phyloP scores from a whole-genome alignment of 148 eudicot genomes.

The Drosera capensis region DNA sequence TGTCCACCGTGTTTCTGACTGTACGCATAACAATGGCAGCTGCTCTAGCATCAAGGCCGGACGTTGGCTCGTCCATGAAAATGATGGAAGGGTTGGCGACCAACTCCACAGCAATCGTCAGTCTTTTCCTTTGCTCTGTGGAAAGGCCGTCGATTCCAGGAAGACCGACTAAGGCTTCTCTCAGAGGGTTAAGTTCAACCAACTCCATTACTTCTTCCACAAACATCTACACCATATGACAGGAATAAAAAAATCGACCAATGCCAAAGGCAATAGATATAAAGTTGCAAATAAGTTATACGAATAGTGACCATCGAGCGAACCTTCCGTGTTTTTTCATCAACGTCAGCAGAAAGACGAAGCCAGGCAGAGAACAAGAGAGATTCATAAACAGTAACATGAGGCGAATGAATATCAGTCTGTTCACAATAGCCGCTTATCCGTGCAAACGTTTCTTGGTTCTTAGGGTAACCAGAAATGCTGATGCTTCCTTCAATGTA shows the following conservation, averaged over 20 bases:
- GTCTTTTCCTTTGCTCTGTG: conserved; percentile 69
- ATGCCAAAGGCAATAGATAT: background rate
- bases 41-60: conserved; percentile 91
- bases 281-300: background rate
- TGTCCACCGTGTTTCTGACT: conserved; percentile 69
- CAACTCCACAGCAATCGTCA: conserved; percentile 67
- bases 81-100: conserved; percentile 82
- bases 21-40: conserved; percentile 90
- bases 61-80: conserved; percentile 93
- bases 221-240: conserved; percentile 26
- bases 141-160: conserved; percentile 65
- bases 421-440: conserved; percentile 71
- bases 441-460: conserved; percentile 60
- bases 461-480: conserved; percentile 52
- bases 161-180: conserved; percentile 54
- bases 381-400: conserved; percentile 62
- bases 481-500: conserved; percentile 44
- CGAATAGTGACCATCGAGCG: background rate
- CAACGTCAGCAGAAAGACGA: conserved; percentile 41
- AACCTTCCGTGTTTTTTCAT: conserved; percentile 34
- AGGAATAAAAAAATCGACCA: background rate
- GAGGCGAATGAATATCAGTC: conserved; percentile 58
- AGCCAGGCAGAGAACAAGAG: conserved; percentile 64
- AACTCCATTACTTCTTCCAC: conserved; percentile 61
- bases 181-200: conserved; percentile 57